Evolutionary conservation across 106 monocot species (phyloP), one percentile per base, ranked within the genome.

Genomic region (Apostasia shenzhenica): DNA sequence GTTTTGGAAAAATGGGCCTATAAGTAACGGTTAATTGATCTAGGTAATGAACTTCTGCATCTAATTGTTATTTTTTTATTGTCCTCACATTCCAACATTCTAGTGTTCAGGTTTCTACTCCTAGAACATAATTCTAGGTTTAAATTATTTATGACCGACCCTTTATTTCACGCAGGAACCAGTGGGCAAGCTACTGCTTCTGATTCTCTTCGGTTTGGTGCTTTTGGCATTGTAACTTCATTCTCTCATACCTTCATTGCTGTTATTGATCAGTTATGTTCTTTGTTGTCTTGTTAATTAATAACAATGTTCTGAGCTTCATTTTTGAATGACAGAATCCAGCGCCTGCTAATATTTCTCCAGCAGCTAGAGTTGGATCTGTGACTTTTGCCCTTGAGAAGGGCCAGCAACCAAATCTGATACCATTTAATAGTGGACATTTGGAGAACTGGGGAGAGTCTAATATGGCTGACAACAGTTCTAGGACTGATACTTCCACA

Each of bases 401-500:
- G 50, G 63, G 14, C 12, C 69, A 57, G 7, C 57, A 57, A 54
- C 3, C 14, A 41, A 64, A 46, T 65, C 48, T 57, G 10, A 41
- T 57, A 49, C 46, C 68, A 62, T 54, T 76, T 8, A 66, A 62
- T 47, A 65, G 48, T 63, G 57, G 52, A 38, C 78, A 76, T 10
- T 73, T 82, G 55, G 69, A 79, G 47, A 79, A 73, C 39, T 79
- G 81, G 70, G 86, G 71, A 63, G 87, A 83, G 54, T 82, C 84
- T 48, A 67, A 75, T 67, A 92, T 97, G 95, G 89, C 81, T 65
- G 81, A 85, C 68, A 67, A 59, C 54, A 82, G 85, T 70, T 72
- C 81, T 49, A 79, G 78, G 57, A 86, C 82, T 48, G 85, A 86
- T 66, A 82, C 81, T n/a, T 86, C 85, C 12, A 86, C 85, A 53